Percentiles rank a stretch among this genome's conserved stretches.
phyloP scores from a whole-genome alignment of 2,329 filamentous ascomycete genomes.

The Ceratocystis colombiana region DNA sequence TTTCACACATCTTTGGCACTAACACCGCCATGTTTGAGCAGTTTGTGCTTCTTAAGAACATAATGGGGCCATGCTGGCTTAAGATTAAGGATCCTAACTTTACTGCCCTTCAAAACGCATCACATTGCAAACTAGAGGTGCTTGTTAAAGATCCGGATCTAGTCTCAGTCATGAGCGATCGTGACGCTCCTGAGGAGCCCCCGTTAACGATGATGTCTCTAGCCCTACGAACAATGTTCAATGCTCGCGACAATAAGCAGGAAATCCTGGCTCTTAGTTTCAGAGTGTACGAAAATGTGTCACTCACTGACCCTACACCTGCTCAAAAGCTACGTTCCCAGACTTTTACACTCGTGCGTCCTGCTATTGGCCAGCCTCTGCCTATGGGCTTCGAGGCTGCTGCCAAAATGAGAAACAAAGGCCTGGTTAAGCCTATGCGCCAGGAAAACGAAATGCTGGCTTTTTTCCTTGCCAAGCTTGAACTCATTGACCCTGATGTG shows the following conservation, averaged over 20 bases:
- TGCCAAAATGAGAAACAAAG: conserved; percentile 59
- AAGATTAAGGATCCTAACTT: conserved; percentile 83
- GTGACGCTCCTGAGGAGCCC: conserved; percentile 71
- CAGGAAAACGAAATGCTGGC: conserved; percentile 76
- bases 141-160: conserved; percentile 67
- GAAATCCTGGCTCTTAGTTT: conserved; percentile 88
- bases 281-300: conserved; percentile 84
- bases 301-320: conserved; percentile 74
- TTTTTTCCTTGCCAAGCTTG: conserved; percentile 81
- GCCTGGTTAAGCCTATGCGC: conserved; percentile 69
- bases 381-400: conserved; percentile 79
- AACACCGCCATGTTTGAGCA: conserved; percentile 95
- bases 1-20: conserved; percentile 84
- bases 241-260: conserved; percentile 87
- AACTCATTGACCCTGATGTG: conserved; percentile 83
- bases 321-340: conserved; percentile 81
- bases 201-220: conserved; percentile 95
- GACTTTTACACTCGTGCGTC: conserved; percentile 85
- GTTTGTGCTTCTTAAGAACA: conserved; percentile 96
- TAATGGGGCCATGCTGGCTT: conserved; percentile 98
- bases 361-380: conserved; percentile 57
- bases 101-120: conserved; percentile 74
- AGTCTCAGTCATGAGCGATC: conserved; percentile 62
- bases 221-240: conserved; percentile 76
- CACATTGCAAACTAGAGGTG: conserved; percentile 93